Evolutionary conservation across 805 yeast genomes (phyloP).

Genomic region (Brettanomyces custersianus): DNA sequence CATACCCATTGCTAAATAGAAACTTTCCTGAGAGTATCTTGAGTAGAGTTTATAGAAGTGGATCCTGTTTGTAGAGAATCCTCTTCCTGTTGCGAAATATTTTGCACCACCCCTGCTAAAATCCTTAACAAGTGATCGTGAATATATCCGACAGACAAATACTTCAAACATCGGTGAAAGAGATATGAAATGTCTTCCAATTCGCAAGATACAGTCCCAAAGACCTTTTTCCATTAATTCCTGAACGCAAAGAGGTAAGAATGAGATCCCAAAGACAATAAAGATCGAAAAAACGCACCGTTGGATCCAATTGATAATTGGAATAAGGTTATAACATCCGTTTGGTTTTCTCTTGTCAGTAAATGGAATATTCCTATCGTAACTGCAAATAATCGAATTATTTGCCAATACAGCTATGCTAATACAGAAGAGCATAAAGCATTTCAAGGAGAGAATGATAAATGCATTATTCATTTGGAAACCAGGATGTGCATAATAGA

Average conservation of each 20-base stretch:
- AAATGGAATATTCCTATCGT: constrained; percentile 47
- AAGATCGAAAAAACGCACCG: constrained; percentile 67
- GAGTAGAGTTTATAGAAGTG: constrained; percentile 59
- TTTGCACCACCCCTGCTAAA: constrained; percentile 72
- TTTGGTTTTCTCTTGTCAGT: constrained; percentile 54
- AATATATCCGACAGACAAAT: constrained; percentile 69
- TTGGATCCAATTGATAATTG: constrained; percentile 67
- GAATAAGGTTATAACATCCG: constrained; percentile 66
- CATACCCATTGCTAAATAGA: constrained; percentile 53
- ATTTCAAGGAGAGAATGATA: constrained; percentile 58
- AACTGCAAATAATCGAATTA: constrained; percentile 53
- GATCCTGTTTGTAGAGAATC: constrained; percentile 66
- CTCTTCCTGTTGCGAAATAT: constrained; percentile 77
- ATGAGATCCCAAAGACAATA: constrained; percentile 64
- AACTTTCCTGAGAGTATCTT: constrained; percentile 59
- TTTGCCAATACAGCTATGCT: constrained; percentile 58
- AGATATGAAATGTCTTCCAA: constrained; percentile 58
- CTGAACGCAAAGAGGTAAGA: constrained; percentile 68
- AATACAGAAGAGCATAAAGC: constrained; percentile 48
- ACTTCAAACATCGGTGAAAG: constrained; percentile 74
- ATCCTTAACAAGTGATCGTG: constrained; percentile 60
- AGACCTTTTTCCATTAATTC: constrained; percentile 70
- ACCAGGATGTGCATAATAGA: constrained; percentile 82
- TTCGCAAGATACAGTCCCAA: constrained; percentile 56
- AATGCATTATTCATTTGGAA: constrained; percentile 75